Base-by-base conservation (phyloP, 345 rosid genomes). In the Arabis alpina region DNA sequence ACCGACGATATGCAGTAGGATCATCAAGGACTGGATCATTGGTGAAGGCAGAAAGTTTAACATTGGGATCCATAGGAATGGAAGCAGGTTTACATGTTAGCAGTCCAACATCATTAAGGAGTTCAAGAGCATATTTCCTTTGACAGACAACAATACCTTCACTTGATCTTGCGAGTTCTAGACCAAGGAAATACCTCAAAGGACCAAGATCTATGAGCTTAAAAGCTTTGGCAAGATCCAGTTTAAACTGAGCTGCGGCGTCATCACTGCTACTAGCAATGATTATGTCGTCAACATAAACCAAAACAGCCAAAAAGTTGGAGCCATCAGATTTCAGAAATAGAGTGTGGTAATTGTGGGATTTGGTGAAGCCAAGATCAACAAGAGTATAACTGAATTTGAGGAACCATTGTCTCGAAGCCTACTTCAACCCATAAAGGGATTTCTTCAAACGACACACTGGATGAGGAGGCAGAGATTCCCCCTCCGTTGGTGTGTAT, bases 221-320 rank as follows among this genome's bases (percentile, higher is more conserved):
- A 1, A 44, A 44, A 4, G 23, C 19, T 3, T 2, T 0, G 2
- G 1, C 0, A 7, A 44, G 4, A 2, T n/a, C 49, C 1, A 1
- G 0, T 1, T 1, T 44, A 0, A 44, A 1, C 2, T n/a, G 19
- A 0, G 0, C 0, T 0, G 6, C 19, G 0, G 2, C 49, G 0
- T 4, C 49, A 5, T 44, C 16, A 44, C 0, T 6, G n/a, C 14
- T 14, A 2, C 23, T 44, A 1, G 49, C 23, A 44, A 44, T 44
- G 16, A 44, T 6, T 1, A 44, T 44, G n/a, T 44, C 49, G 2
- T 44, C 49, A 5, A 44, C 19, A 2, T 44, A 44, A 0, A 44
- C 49, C 6, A 44, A 3, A 1, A 44, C 16, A 2, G 19, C 49
- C 19, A 28, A 28, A 0, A 44, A 15, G n/a, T 44, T n/a, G 0